These are phyloP conservation scores for Trichocladium antarcticum DNA, from an alignment of 495 filamentous ascomycete species.

Conservation along the genomic window DNA sequence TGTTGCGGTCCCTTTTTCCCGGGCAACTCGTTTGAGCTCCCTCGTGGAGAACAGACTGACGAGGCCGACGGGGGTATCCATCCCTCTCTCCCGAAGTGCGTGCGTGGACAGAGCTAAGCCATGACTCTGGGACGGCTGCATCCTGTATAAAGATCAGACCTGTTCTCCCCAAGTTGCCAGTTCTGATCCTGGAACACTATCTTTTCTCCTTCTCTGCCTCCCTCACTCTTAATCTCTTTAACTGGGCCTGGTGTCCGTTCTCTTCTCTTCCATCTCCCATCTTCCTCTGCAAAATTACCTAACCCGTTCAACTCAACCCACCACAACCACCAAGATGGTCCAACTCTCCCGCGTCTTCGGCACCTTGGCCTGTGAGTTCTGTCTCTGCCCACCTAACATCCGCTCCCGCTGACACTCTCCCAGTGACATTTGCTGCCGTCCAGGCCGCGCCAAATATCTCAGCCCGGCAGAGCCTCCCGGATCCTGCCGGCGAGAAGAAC, in stretches of 20 bases:
- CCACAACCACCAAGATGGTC: slow-evolving; percentile 17
- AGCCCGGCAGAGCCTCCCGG: slow-evolving; percentile 29
- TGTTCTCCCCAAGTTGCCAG: background rate
- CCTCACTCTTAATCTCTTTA: no score
- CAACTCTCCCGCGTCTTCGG: slow-evolving; percentile 12
- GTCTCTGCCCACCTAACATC: no score
- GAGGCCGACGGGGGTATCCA: background rate
- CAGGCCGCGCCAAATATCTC: slow-evolving; percentile 45
- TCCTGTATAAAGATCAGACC: no score
- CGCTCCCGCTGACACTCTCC: background rate
- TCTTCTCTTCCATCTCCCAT: background rate
- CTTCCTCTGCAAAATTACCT: background rate
- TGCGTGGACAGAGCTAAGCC: background rate
- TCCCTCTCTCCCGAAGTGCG: background rate
- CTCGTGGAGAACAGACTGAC: background rate
- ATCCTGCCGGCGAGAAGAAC: slow-evolving; percentile 29
- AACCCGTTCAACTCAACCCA: background rate
- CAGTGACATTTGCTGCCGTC: slow-evolving; percentile 42
- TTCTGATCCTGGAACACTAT: background rate
- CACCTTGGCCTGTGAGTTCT: slow-evolving; percentile 15
- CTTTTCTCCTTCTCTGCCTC: no score
- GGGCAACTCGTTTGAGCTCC: background rate
- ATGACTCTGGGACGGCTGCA: no score
- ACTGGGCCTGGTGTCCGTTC: slow-evolving; percentile 11
- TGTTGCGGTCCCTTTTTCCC: background rate